Evolutionary conservation across 352 stramenopile genomes (phyloP).

Genomic region (Phytophthora megakarya): DNA sequence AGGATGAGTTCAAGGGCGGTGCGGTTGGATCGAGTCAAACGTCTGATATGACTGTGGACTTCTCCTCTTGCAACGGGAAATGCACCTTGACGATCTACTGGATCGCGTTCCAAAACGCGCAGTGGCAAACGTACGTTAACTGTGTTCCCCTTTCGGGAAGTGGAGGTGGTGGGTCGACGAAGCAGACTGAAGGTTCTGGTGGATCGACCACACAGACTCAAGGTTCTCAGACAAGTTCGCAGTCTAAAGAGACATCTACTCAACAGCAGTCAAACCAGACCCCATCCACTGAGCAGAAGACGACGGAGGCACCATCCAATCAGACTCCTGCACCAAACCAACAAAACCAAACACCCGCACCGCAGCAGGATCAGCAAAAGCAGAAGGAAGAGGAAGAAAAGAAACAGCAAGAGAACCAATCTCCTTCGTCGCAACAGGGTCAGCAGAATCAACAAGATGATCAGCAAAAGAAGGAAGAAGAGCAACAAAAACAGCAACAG

Average conservation of each 20-base stretch:
- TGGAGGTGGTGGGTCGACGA: no score
- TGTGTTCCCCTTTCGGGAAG: conserved; percentile 25
- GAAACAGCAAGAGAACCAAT: no score
- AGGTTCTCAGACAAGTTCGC: no score
- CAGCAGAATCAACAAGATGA: no score
- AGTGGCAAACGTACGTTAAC: conserved; percentile 48
- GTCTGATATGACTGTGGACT: conserved; percentile 43
- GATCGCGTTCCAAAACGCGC: conserved; percentile 45
- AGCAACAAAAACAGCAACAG: no score
- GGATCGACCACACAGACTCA: background rate
- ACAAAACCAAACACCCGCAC: background rate
- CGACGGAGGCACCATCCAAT: background rate
- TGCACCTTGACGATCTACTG: conserved; percentile 54
- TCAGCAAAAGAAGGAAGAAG: no score
- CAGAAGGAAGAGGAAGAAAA: no score
- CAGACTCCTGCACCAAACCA: background rate
- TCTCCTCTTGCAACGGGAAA: conserved; percentile 41
- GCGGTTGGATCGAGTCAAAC: conserved; percentile 15
- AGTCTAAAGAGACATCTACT: background rate
- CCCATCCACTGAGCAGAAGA: background rate
- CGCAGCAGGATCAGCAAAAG: no score
- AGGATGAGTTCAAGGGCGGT: conserved; percentile 35
- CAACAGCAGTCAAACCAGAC: background rate
- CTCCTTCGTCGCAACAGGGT: no score
- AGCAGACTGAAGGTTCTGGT: no score